Evolutionary conservation across 371 early-diverging fungal genomes (phyloP), one percentile per base, ranked within the genome.

Genomic region (Mortierella sp.): DNA sequence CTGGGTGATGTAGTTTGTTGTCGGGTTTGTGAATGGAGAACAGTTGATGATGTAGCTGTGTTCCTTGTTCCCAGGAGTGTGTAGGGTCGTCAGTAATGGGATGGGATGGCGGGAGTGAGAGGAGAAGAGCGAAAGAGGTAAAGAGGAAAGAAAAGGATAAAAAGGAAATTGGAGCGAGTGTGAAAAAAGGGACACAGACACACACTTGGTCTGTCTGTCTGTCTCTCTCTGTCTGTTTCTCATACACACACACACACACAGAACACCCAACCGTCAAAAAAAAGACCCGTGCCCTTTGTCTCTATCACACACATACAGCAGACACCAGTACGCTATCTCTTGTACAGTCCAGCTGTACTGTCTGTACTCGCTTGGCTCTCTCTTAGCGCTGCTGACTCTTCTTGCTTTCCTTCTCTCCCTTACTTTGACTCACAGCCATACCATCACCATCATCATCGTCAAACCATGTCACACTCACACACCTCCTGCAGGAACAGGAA

Each of bases 71-170:
- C 48, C 48, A 68, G 68, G 68, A 42, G 42, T 16, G 21, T 24
- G 28, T 19, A 24, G 28, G 1, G 38, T 48, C 28, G 50, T 72
- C 55, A 42, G 31, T 21, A 63, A 60, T n/a, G 50, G 76, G 57
- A 31, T 9, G 52, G 13, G 76, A 58, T 52, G 48, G 76, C 26
- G 50, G 60, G 9, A 57, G 45, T 26, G 34, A 21, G 54, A 76
- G 21, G 44, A 57, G 76, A 68, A 24, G 31, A 31, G 42, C 13
- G 31, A 38, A 21, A 31, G 38, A 28, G 71, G 19, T 45, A 55
- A 44, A 55, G 38, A 58, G 19, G 26, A 71, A 58, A 58, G 38
- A 45, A 34, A 31, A 70, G 28, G 55, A 50, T 71, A 44, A 80
- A 65, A 50, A 63, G 42, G 38, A 42, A 50, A 38, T 7, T 44